These are phyloP conservation scores for Pseudonitzschia pungens DNA, from an alignment of 108 stramenopile species.

Conservation along the genomic window DNA sequence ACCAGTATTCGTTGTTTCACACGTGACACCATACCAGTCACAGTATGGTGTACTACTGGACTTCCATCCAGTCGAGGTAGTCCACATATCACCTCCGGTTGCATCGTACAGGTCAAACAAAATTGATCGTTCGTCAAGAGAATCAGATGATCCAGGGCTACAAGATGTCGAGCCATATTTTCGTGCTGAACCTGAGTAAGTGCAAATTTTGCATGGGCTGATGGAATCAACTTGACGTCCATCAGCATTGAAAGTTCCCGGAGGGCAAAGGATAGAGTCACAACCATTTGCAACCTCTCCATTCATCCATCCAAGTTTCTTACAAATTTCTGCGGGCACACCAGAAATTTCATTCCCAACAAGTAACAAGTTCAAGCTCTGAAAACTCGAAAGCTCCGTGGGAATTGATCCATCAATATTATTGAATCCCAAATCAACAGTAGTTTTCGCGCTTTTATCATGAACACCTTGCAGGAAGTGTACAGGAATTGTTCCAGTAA, in stretches of 20 bases:
- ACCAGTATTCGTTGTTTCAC: conserved; percentile 25
- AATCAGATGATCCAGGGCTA: conserved; percentile 36
- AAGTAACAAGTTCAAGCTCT: conserved; percentile 39
- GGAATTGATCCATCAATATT: conserved; percentile 45
- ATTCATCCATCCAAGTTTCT: conserved; percentile 65
- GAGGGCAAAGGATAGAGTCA: conserved; percentile 74
- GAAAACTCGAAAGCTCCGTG: conserved; percentile 32
- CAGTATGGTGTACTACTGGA: conserved; percentile 46
- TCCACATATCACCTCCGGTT: conserved; percentile 63
- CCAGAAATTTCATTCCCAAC: conserved; percentile 66
- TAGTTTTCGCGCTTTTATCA: conserved; percentile 26
- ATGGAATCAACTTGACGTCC: conserved; percentile 57
- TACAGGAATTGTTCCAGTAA: conserved; percentile 43
- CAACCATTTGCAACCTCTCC: conserved; percentile 58
- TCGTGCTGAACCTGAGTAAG: conserved; percentile 52
- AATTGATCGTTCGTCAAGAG: conserved; percentile 33
- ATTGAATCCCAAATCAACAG: conserved; percentile 47
- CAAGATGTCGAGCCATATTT: conserved; percentile 46
- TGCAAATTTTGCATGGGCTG: conserved; percentile 50
- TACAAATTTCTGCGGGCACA: conserved; percentile 60
- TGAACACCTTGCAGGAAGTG: conserved; percentile 42
- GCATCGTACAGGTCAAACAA: conserved; percentile 55
- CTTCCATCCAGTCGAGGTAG: conserved; percentile 55
- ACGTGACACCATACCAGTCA: conserved; percentile 75
- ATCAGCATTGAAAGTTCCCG: conserved; percentile 65